Base-by-base conservation (phyloP, 495 filamentous ascomycete species). In the Penicillium samsonianum region DNA sequence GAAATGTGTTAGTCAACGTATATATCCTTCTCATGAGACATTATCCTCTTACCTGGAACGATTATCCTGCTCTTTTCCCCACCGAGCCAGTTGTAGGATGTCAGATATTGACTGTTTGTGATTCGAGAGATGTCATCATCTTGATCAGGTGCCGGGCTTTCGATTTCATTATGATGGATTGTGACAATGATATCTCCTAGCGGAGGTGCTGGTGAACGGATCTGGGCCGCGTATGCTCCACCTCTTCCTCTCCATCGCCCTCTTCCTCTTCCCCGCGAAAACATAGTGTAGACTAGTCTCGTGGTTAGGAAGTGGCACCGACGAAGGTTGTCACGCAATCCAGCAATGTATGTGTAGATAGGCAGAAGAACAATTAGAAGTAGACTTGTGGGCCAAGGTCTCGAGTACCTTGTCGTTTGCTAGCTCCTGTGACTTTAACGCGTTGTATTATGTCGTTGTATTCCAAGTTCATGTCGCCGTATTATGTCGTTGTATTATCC, bases 1-100 rank as follows among this genome's bases (percentile, higher is more conserved):
- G 6, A n/a, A 47, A 25, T 12, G 47, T 16, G 28, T 23, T 16
- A 37, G 44, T 38, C 10, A 23, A 57, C 42, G n/a, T 26, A n/a
- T n/a, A n/a, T 31, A 22, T 50, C 53, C 2, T 52, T 22, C 4
- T 26, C 11, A 44, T 49, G 28, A 35, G 30, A 20, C 3, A 12
- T 12, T 25, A 28, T 22, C 37, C 14, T 58, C 38, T 37, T 69
- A 84, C 83, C 82, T 65, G 84, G 83, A 41, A 84, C 65, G 19
- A 84, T 61, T 30, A 86, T 82, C 4, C 64, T 74, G 22, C 72
- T 70, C 17, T 58, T 31, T 17, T 49, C 58, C 40, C 63, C 49
- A 23, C 80, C 70, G 4, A 80, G 47, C 73, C 82, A 82, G 50
- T 80, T 87, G 70, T 83, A 87, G 10, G 82, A 84, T 11, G 79